Percentiles rank a stretch among this genome's conserved stretches.
Evolutionary conservation across 2,329 filamentous ascomycete genomes (phyloP).

Genomic region (Aspergillus chevalieri): DNA sequence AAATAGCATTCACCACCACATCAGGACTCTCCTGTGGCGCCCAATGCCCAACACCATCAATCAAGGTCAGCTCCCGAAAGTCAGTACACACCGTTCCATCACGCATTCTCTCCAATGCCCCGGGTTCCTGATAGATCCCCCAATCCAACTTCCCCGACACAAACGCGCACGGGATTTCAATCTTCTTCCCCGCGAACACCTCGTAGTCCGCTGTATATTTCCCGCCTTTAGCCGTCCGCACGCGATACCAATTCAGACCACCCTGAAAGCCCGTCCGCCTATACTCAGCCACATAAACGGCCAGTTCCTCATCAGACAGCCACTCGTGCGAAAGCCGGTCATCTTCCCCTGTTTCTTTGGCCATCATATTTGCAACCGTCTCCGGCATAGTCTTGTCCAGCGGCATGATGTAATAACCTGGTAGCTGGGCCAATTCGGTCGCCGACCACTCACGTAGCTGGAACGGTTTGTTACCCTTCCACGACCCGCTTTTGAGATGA

Average conservation of each 20-base stretch:
- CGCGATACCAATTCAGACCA: conserved; percentile 62
- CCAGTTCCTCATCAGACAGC: conserved; percentile 54
- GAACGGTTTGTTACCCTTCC: conserved; percentile 49
- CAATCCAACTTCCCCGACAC: conserved; percentile 60
- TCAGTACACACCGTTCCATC: too few species aligned
- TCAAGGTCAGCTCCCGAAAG: too few species aligned
- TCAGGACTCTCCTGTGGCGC: too few species aligned
- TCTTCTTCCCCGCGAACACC: conserved; percentile 54
- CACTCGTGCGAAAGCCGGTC: conserved; percentile 41
- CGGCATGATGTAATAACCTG: conserved; percentile 64
- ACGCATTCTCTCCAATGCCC: too few species aligned
- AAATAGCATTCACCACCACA: too few species aligned
- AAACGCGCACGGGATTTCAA: conserved; percentile 57
- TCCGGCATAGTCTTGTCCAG: conserved; percentile 53
- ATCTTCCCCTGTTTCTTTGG: conserved; percentile 36
- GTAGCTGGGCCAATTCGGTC: conserved; percentile 53
- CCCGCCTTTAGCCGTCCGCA: conserved; percentile 47
- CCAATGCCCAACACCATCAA: too few species aligned
- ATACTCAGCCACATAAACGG: conserved; percentile 57
- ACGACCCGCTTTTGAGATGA: conserved; percentile 61
- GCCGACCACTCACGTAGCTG: conserved; percentile 54
- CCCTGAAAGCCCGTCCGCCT: conserved; percentile 59
- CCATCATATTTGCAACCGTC: conserved; percentile 52
- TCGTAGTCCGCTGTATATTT: conserved; percentile 47
- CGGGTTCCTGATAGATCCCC: conserved; percentile 63